These are phyloP conservation scores for Curvularia verruculosa DNA, from an alignment of 2,329 filamentous ascomycete genomes.

Conservation along the genomic window DNA sequence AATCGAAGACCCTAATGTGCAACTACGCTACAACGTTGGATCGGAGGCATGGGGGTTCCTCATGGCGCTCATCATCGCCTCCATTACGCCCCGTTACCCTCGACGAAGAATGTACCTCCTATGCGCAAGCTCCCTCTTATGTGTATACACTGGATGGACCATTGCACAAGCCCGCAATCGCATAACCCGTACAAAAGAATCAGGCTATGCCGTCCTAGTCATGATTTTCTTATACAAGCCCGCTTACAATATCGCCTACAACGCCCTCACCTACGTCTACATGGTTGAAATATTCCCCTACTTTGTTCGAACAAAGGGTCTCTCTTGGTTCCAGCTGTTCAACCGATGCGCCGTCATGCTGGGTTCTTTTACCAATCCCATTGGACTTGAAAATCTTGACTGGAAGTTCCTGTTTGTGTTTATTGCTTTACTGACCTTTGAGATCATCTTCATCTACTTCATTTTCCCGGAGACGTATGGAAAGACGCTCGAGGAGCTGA, in stretches of 20 bases:
- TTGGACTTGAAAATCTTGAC: constrained; percentile 64
- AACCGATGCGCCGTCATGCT: constrained; percentile 67
- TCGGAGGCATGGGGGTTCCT: constrained; percentile 66
- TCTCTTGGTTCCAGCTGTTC: constrained; percentile 65
- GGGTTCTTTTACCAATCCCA: constrained; percentile 66
- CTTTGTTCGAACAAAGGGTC: constrained; percentile 57
- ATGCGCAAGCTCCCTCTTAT: constrained; percentile 44
- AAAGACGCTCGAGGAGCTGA: constrained; percentile 43
- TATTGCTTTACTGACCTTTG: constrained; percentile 45
- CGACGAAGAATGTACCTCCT: constrained; percentile 63
- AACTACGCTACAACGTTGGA: constrained; percentile 57
- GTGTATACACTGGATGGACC: constrained; percentile 48
- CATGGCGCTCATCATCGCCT: constrained; percentile 61
- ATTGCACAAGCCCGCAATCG: constrained; percentile 59
- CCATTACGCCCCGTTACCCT: constrained; percentile 61
- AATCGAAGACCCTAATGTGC: constrained; percentile 55
- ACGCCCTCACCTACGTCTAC: constrained; percentile 63
- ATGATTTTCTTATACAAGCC: constrained; percentile 60
- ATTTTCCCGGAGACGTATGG: constrained; percentile 45
- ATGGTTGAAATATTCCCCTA: constrained; percentile 59
- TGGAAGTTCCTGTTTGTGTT: constrained; percentile 72
- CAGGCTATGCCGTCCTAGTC: constrained; percentile 55
- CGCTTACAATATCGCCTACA: constrained; percentile 64
- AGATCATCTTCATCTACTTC: constrained; percentile 46
- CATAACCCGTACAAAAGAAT: constrained; percentile 38